These are phyloP conservation scores for Eruca vesicaria DNA, from an alignment of 441 rosid species.

Conservation along the genomic window DNA sequence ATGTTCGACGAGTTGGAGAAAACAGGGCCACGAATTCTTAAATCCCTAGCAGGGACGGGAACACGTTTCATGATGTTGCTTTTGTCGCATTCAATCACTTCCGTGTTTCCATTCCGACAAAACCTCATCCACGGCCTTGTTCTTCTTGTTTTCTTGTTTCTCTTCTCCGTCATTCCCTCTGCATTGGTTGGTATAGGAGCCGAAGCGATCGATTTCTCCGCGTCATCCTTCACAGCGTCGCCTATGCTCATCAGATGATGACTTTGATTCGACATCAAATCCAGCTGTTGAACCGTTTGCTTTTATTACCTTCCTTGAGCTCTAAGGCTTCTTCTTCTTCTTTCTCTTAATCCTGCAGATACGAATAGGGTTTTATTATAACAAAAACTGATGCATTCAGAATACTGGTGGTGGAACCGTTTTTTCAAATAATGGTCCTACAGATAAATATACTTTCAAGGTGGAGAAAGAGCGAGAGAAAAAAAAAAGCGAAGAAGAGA, in stretches of 20 bases:
- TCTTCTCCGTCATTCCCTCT: conserved; percentile 40
- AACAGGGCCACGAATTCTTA: conserved; percentile 82
- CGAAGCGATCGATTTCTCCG: conserved; percentile 8
- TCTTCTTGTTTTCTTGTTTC: conserved; percentile 73
- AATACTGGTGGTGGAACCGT: background rate
- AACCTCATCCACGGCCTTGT: conserved; percentile 85
- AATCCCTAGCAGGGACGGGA: conserved; percentile 82
- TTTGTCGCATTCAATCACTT: conserved; percentile 84
- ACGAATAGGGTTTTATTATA: background rate
- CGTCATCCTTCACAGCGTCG: conserved; percentile 24
- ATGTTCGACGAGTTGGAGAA: conserved; percentile 87
- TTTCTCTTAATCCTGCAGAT: background rate
- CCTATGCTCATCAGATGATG: conserved; percentile 39
- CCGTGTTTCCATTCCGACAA: conserved; percentile 69
- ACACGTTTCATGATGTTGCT: no score
- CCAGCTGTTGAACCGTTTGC: background rate
- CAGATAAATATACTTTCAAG: no score
- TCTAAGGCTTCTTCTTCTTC: background rate
- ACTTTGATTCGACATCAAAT: conserved; percentile 4
- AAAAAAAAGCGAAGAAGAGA: no score
- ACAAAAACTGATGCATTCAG: background rate
- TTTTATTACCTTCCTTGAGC: background rate
- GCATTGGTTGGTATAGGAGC: conserved; percentile 20
- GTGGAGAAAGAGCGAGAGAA: no score
- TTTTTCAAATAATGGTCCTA: no score